Evolutionary conservation across 2,329 filamentous ascomycete genomes (phyloP), one percentile per base, ranked within the genome.

Genomic region (Fusarium decemcellulare): DNA sequence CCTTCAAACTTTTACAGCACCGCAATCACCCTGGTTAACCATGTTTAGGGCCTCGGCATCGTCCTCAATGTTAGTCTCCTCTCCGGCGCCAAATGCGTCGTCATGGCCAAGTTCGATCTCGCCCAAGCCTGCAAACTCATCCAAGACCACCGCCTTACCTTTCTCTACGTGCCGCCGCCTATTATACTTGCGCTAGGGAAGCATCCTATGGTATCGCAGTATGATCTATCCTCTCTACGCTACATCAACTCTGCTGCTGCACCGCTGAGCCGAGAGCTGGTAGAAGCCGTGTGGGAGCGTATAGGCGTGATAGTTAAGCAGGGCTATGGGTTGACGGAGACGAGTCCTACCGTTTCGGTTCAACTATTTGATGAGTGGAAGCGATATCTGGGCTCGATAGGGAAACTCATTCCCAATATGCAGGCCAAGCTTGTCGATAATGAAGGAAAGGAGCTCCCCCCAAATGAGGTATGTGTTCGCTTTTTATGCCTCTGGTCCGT

Each of bases 201-300:
- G 79, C 88, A 93, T 72, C 94, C 94, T 0, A 76, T 90, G 4
- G 90, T 97, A 8, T 87, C 88, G 56, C 92, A 94, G 67, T 97
- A 97, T 81, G 90, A 98, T 78, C 84, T 98, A 43, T 90, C 88
- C 15, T 90, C 87, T 6, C 76, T 98, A 27, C 91, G 92, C 47
- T 95, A 95, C 88, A 85, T 97, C 84, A 96, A 94, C 80, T 95
- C 90, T 1, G 95, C 93, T 27, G 95, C 95, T 0, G 95, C 95
- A 1, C 95, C 95, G 0, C 83, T 98, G 42, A 95, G 93, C 0
- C 83, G 85, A 34, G 94, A 97, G 67, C 87, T 98, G 3, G 92
- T 95, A 1, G 89, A 94, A 59, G 87, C 89, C 9, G 88, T 96
- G 4, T 93, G 93, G 84, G 80, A 87, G 18, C 89, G 94, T 8